Base-by-base conservation (phyloP, 2,329 filamentous ascomycete species). In the Colletotrichum sp. region DNA sequence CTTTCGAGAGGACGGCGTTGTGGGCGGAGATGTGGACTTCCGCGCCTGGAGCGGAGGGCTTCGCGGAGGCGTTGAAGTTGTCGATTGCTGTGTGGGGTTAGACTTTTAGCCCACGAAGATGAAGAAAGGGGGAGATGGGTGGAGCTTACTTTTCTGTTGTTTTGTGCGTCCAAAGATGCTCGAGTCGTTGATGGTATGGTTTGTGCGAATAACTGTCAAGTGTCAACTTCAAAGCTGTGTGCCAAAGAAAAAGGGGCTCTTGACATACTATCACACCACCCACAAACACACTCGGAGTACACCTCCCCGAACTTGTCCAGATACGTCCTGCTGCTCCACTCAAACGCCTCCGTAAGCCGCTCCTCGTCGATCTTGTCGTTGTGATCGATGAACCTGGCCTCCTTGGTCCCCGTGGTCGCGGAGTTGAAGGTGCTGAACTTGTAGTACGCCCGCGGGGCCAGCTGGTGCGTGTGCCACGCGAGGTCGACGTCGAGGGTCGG, bases 391-490 rank as follows among this genome's bases (percentile, higher is more conserved):
- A 95, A 95, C 64, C 89, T 90, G 2, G 74, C 75, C 0, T 88
- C 89, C 26, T 82, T 81, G 1, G 66, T 70, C 28, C 65, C 71
- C 24, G 69, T 70, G 14, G 61, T 65, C 3, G 74, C 64, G 1
- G 61, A 71, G 56, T 69, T 69, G 34, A 30, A 63, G 2, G 88
- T 81, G 2, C 90, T 93, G 81, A 90, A 93, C 4, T 81, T 74
- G 79, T 91, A 93, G 84, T 97, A 97, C 5, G 85, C 80, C 4
- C 81, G 79, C 0, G 94, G 93, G 10, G 86, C 90, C 4, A 96
- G 90, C 81, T 96, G 94, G 79, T 96, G 94, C 0, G 94, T 96
- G 81, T 97, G 95, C 94, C 94, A 96, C 0, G 90, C 93, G 0
- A 96, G 85, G 80, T 96, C 94, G 7, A 96, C 88, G 77, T 96